phyloP scores from a whole-genome alignment of 2,329 filamentous ascomycete genomes.

The Fusarium setosum region DNA sequence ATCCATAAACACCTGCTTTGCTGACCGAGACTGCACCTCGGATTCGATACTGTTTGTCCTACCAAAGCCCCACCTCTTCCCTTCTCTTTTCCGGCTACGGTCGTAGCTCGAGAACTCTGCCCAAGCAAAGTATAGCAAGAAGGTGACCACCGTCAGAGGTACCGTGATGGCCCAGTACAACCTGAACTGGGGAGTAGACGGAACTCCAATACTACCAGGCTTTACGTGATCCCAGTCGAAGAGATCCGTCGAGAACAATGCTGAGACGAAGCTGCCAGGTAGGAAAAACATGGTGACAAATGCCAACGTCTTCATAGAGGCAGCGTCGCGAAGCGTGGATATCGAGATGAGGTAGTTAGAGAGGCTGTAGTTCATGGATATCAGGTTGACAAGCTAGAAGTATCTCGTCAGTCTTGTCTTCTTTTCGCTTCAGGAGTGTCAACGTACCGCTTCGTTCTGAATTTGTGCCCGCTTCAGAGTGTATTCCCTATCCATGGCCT shows the following conservation, averaged over 20 bases:
- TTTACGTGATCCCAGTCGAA: slow-evolving; percentile 48
- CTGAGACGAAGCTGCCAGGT: slow-evolving; percentile 55
- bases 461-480: slow-evolving; percentile 51
- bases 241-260: slow-evolving; percentile 52
- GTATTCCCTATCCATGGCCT: slow-evolving; percentile 50
- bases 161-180: slow-evolving; percentile 56
- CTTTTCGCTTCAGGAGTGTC: no score
- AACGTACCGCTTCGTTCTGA: slow-evolving; percentile 53
- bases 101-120: slow-evolving; percentile 46
- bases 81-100: slow-evolving; percentile 23
- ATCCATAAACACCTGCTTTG: slow-evolving; percentile 27
- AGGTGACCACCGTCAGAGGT: slow-evolving; percentile 51
- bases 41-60: slow-evolving; percentile 28
- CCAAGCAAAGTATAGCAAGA: slow-evolving; percentile 50
- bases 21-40: slow-evolving; percentile 15
- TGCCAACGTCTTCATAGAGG: slow-evolving; percentile 57
- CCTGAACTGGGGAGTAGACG: slow-evolving; percentile 49
- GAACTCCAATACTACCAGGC: slow-evolving; percentile 44
- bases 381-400: slow-evolving; percentile 51
- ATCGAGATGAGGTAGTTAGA: slow-evolving; percentile 50
- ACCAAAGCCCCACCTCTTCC: slow-evolving; percentile 26
- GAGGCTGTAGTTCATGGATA: slow-evolving; percentile 51
- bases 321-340: slow-evolving; percentile 53
- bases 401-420: slow-evolving; percentile 11
- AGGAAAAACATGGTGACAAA: slow-evolving; percentile 58